Conservation (phyloP, 805 yeast species). For the Kodamaea jinghongensis region DNA sequence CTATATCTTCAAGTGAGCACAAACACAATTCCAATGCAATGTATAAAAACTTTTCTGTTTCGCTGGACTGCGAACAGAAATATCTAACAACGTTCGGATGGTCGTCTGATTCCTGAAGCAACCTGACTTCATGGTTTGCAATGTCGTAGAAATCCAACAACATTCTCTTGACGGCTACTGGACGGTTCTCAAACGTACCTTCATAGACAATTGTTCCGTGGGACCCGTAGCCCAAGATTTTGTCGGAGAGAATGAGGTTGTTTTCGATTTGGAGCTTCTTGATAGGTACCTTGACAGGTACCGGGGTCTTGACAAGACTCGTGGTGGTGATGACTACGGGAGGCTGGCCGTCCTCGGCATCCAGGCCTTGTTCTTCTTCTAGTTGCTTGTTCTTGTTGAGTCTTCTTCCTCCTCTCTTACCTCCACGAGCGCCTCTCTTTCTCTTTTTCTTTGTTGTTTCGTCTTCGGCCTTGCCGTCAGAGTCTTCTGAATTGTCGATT, state of each 20-base stretch:
- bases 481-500: constrained; percentile 9
- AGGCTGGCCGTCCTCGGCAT: constrained; percentile 12
- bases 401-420: constrained; percentile 49
- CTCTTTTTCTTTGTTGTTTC: constrained; percentile 50
- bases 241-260: constrained; percentile 63
- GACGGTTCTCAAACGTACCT: constrained; percentile 87
- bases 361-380: constrained; percentile 3
- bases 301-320: constrained; percentile 26
- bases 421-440: constrained; percentile 85
- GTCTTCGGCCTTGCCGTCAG: constrained; percentile 14
- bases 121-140: constrained; percentile 85
- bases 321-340: constrained; percentile 23
- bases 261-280: constrained; percentile 43
- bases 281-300: constrained; percentile 17
- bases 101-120: constrained; percentile 91
- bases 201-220: constrained; percentile 94
- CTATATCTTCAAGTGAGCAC: constrained; percentile 82
- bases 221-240: constrained; percentile 89
- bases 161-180: constrained; percentile 96
- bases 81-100: constrained; percentile 94
- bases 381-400: constrained; percentile 37
- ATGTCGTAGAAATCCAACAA: constrained; percentile 88
- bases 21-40: constrained; percentile 92
- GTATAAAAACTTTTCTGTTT: constrained; percentile 72
- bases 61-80: constrained; percentile 84